Conservation (phyloP, 768 basidiomycete genomes). For the Kwoniella sp. region DNA sequence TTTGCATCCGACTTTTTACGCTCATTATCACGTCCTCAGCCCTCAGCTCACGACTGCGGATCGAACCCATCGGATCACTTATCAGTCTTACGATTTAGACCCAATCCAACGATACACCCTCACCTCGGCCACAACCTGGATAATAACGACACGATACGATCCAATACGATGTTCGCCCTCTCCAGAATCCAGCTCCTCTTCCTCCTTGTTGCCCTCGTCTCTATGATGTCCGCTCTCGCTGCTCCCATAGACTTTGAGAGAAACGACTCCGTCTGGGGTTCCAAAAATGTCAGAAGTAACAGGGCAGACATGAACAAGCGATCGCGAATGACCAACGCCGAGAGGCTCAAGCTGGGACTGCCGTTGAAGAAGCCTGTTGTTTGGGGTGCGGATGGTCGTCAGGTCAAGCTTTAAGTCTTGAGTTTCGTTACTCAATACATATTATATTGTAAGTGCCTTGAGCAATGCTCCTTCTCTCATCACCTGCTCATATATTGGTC, state of each 20-base stretch:
- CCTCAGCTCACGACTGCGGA: too few species aligned
- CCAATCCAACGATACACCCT: too few species aligned
- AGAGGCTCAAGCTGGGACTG: conserved; percentile 6
- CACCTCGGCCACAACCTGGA: not conserved
- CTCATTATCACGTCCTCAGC: not conserved
- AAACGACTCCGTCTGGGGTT: not conserved
- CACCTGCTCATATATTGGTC: too few species aligned
- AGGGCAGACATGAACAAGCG: conserved; percentile 2
- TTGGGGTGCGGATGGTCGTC: not conserved
- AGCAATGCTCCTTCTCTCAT: too few species aligned
- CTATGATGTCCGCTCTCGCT: not conserved
- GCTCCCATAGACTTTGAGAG: not conserved
- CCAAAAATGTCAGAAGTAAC: not conserved
- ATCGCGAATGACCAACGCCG: not conserved
- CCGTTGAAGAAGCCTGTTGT: not conserved
- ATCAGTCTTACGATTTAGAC: too few species aligned
- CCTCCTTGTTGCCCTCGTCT: conserved; percentile 5
- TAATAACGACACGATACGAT: too few species aligned
- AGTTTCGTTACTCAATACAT: too few species aligned
- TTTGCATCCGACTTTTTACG: not conserved
- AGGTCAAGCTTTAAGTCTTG: not conserved
- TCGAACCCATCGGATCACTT: too few species aligned
- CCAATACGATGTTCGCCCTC: conserved; percentile 3
- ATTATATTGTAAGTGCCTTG: too few species aligned
- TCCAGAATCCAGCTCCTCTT: not conserved